phyloP scores from a whole-genome alignment of 495 filamentous ascomycete species.

The Daldinia decipiens region DNA sequence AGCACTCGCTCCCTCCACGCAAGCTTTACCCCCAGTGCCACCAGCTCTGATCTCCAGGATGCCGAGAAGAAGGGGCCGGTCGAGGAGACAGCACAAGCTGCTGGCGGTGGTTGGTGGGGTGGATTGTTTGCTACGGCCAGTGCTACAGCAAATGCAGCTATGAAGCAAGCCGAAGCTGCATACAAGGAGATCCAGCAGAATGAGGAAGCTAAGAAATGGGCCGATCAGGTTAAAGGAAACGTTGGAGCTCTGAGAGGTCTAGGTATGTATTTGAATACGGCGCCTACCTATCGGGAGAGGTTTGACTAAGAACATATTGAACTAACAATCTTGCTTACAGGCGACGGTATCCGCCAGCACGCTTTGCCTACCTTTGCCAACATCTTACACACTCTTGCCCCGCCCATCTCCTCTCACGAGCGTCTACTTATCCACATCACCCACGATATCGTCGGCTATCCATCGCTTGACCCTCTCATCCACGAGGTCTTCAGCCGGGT shows the following conservation, averaged over 20 bases:
- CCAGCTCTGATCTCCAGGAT: constrained; percentile 62
- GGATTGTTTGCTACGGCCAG: constrained; percentile 73
- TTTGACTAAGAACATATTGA: constrained; percentile 6
- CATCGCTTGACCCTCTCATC: constrained; percentile 91
- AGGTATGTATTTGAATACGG: constrained; percentile 64
- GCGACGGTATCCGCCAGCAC: constrained; percentile 86
- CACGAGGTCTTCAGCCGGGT: constrained; percentile 94
- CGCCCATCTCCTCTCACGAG: constrained; percentile 97
- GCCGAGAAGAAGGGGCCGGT: constrained; percentile 59
- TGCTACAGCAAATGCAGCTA: constrained; percentile 77
- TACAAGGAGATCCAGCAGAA: constrained; percentile 96
- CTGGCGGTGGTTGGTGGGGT: constrained; percentile 89
- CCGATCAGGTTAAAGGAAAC: constrained; percentile 91
- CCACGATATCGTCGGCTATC: constrained; percentile 93
- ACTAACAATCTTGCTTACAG: constrained; percentile 57
- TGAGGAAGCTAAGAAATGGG: constrained; percentile 96
- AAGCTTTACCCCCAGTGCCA: constrained; percentile 64
- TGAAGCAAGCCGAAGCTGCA: constrained; percentile 92
- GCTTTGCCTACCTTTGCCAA: constrained; percentile 95
- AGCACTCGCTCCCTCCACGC: constrained; percentile 72
- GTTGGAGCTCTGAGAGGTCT: constrained; percentile 82
- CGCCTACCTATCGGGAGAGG: not conserved
- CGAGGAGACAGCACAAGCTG: constrained; percentile 51
- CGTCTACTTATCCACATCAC: constrained; percentile 98
- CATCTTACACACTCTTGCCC: constrained; percentile 92